Evolutionary conservation across 1,139 yeast species (phyloP).

Genomic region (Blastobotrys arbuscula): DNA sequence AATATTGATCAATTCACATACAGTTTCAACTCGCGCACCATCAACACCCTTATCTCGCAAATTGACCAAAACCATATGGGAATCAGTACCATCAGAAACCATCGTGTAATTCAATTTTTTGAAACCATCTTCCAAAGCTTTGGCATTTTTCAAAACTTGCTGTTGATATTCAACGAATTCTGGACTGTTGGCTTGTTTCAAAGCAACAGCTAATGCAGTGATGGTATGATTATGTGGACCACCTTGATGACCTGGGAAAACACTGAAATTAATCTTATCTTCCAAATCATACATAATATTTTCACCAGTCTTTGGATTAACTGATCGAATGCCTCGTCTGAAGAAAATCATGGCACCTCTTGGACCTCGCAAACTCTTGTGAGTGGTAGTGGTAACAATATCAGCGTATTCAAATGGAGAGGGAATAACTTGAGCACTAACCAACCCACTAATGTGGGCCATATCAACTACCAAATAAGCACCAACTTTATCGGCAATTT

Average conservation of each 20-base stretch:
- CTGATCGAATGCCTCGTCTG: slow-evolving; percentile 82
- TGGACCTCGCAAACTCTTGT: slow-evolving; percentile 96
- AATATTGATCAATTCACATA: slow-evolving; percentile 81
- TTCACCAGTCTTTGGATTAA: slow-evolving; percentile 76
- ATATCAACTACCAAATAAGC: slow-evolving; percentile 89
- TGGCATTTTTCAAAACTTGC: slow-evolving; percentile 76
- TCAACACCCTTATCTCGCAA: slow-evolving; percentile 81
- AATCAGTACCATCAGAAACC: slow-evolving; percentile 91
- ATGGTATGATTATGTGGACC: slow-evolving; percentile 98
- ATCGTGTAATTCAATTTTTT: slow-evolving; percentile 62
- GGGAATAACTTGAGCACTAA: slow-evolving; percentile 86
- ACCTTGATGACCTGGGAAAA: slow-evolving; percentile 99
- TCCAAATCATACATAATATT: slow-evolving; percentile 84
- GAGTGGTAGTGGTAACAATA: slow-evolving; percentile 95
- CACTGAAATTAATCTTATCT: slow-evolving; percentile 86
- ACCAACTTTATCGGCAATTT: slow-evolving; percentile 88
- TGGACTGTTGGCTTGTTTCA: slow-evolving; percentile 82
- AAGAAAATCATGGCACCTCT: slow-evolving; percentile 98
- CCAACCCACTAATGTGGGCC: slow-evolving; percentile 96
- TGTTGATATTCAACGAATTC: slow-evolving; percentile 83
- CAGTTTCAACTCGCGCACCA: slow-evolving; percentile 94
- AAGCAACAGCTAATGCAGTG: slow-evolving; percentile 90
- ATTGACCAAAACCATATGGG: slow-evolving; percentile 84
- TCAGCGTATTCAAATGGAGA: slow-evolving; percentile 94
- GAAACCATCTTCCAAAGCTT: slow-evolving; percentile 67